Evolutionary conservation across 192 early-diverging fungal species (phyloP).

Genomic region (Chytriomyces sp.): DNA sequence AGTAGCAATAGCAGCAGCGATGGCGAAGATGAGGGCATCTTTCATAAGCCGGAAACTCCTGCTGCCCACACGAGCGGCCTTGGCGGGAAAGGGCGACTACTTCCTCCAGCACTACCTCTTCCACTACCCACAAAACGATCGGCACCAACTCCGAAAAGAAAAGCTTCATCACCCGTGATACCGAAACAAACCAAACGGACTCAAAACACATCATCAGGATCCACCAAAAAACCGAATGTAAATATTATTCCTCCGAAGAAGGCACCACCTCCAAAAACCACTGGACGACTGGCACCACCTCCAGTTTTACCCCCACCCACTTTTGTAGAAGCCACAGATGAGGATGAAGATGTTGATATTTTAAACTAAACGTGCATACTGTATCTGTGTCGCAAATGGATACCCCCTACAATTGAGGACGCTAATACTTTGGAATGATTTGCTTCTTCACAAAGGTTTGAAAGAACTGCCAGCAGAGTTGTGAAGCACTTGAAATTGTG

Average conservation of each 20-base stretch:
- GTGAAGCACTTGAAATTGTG: too few relatives aligned
- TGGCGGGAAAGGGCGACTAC: constrained; percentile 7
- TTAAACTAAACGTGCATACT: constrained; percentile 5
- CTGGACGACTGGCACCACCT: neutral
- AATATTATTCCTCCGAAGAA: neutral
- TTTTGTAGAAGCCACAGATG: constrained; percentile 18
- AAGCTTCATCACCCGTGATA: neutral
- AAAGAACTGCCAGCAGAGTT: too few relatives aligned
- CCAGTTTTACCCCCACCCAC: neutral
- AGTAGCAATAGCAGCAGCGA: neutral
- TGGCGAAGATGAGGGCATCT: neutral
- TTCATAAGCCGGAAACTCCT: neutral
- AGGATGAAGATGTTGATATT: constrained; percentile 29
- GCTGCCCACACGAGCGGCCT: neutral
- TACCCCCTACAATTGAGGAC: neutral
- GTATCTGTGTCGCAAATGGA: neutral
- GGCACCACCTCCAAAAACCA: neutral
- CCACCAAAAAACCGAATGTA: neutral
- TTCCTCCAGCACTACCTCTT: neutral
- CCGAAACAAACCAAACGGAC: neutral
- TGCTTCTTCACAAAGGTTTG: too few relatives aligned
- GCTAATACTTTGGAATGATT: too few relatives aligned
- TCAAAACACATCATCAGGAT: neutral
- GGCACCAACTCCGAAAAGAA: neutral
- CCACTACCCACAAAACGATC: constrained; percentile 3